Evolutionary conservation across 768 basidiomycete species (phyloP).

Genomic region (Rhodotorula diobovata): DNA sequence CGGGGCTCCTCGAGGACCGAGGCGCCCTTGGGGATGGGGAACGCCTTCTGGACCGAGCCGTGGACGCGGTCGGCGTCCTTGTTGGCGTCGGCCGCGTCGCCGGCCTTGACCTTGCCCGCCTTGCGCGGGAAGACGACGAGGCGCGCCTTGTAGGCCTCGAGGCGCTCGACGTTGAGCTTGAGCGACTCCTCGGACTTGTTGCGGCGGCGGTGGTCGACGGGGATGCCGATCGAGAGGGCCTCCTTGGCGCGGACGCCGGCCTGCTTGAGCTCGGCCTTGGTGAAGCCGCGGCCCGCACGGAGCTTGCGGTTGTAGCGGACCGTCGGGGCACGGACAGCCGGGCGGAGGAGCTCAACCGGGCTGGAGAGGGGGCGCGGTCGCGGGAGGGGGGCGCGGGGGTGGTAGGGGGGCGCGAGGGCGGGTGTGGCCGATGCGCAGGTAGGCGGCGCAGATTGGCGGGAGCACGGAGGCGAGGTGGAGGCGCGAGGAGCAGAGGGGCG

Average conservation of each 20-base stretch:
- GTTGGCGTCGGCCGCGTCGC: conserved; percentile 84
- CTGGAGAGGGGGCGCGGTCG: conserved; percentile 15
- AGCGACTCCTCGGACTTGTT: conserved; percentile 96
- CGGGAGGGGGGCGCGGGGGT: background rate
- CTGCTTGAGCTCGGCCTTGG: conserved; percentile 86
- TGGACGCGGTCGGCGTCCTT: conserved; percentile 74
- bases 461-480: too few species aligned
- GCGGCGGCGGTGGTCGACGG: conserved; percentile 94
- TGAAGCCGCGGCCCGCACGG: conserved; percentile 95
- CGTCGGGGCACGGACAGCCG: conserved; percentile 92
- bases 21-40: conserved; percentile 62
- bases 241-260: conserved; percentile 91
- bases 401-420: too few species aligned
- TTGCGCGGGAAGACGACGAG: conserved; percentile 94
- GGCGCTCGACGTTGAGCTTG: conserved; percentile 79
- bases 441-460: too few species aligned
- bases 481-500: too few species aligned
- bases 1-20: conserved; percentile 77
- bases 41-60: conserved; percentile 46
- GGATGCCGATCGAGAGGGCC: conserved; percentile 85
- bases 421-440: too few species aligned
- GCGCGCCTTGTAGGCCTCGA: conserved; percentile 86
- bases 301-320: conserved; percentile 97
- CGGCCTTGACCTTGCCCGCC: conserved; percentile 84
- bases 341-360: conserved; percentile 69